phyloP scores from a whole-genome alignment of 2,329 filamentous ascomycete genomes.

The Phialemonium atrogriseum region DNA sequence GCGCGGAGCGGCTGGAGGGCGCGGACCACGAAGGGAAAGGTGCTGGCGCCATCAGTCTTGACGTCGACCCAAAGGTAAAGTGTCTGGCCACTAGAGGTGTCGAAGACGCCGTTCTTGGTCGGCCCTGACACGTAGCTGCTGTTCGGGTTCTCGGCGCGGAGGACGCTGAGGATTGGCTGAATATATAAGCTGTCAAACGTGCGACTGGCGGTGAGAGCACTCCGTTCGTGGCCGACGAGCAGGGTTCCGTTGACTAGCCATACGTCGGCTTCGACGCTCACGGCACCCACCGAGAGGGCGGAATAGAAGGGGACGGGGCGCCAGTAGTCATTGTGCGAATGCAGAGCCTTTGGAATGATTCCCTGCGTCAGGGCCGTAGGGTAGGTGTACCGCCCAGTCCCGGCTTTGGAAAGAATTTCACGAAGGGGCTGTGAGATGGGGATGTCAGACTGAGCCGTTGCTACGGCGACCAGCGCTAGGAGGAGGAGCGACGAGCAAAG shows the following conservation, averaged over 20 bases:
- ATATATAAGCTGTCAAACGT: constrained; percentile 56
- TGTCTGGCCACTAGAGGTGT: constrained; percentile 37
- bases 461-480: neutral
- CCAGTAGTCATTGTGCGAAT: constrained; percentile 68
- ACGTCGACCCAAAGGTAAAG: constrained; percentile 59
- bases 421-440: constrained; percentile 5
- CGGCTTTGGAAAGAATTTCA: constrained; percentile 12
- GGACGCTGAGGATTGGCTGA: constrained; percentile 48
- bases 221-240: constrained; percentile 53
- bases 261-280: constrained; percentile 60
- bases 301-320: constrained; percentile 54
- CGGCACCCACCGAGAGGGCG: constrained; percentile 49
- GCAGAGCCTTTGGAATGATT: constrained; percentile 47
- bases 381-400: constrained; percentile 32
- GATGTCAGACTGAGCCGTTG: constrained; percentile 8
- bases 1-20: constrained; percentile 50
- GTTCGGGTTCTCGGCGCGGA: constrained; percentile 42
- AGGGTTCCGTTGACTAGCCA: constrained; percentile 50
- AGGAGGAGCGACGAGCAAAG: no score
- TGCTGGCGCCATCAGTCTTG: constrained; percentile 47
- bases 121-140: constrained; percentile 34
- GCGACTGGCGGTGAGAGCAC: constrained; percentile 40
- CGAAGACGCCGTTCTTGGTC: constrained; percentile 43
- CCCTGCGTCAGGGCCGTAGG: constrained; percentile 46
- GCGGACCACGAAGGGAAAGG: constrained; percentile 39